Evolutionary conservation across 2,329 filamentous ascomycete species (phyloP), one percentile per base, ranked within the genome.

Genomic region (Hypoxylon sp.): DNA sequence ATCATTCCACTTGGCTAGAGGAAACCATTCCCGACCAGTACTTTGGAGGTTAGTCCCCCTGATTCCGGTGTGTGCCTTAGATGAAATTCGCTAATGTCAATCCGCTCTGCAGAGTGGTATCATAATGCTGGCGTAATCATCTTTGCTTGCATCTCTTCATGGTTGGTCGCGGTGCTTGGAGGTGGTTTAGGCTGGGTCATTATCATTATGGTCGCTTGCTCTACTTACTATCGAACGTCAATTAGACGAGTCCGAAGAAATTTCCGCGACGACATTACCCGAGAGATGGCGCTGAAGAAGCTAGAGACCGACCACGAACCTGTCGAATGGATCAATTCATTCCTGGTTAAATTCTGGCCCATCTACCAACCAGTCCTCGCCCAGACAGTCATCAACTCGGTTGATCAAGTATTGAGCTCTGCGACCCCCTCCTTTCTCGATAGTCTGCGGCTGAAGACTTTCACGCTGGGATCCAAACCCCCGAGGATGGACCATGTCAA

Each of bases 261-360:
- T 80, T 97, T 97, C 80, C 91, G 95, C 66, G 96, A 99, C 81
- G 96, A 99, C 77, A 88, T 99, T 73, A 91, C 91, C 67, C 91
- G 96, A 59, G 94, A 98, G 80, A 87, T 98, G 85, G 91, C 92
- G 11, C 92, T 98, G 81, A 91, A 91, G 80, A 92, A 88, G 75
- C 84, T 99, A 59, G 96, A 98, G 74, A 96, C 90, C 8, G 96
- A 99, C 74, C 90, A 90, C 26, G 96, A 99, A 81, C 96, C 92
- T 63, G 85, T 99, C 53, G 96, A 99, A 80, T 99, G 96, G 96
- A 98, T 99, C 80, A 99, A 99, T 85, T 97, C 94, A 74, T 99
- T 99, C 83, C 80, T 99, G 75, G 90, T 97, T 82, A 99, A 99
- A 80, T 99, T 99, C 83, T 99, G 96, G 96, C 96, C 96, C 69